Percentiles rank a stretch among this genome's conserved stretches.
Evolutionary conservation across 2,329 filamentous ascomycete species (phyloP).

Genomic region (Anthostomella pinea): DNA sequence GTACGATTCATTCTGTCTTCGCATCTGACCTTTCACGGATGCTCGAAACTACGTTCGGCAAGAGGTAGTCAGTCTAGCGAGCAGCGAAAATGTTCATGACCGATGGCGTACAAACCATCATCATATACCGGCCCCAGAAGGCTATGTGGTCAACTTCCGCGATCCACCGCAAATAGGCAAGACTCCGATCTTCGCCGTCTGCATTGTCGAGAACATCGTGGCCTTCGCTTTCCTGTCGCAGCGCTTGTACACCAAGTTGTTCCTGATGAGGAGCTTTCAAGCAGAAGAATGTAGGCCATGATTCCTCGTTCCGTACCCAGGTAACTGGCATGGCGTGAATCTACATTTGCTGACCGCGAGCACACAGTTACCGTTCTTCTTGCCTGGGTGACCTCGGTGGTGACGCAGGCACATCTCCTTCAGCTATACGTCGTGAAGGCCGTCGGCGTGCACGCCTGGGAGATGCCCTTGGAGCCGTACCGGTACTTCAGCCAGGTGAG

Average conservation of each 20-base stretch:
- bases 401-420: slow-evolving; percentile 5
- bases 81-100: no score
- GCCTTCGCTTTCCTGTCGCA: slow-evolving; percentile 7
- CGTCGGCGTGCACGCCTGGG: slow-evolving; percentile 10
- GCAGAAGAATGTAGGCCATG: slow-evolving; percentile 14
- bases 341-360: neutral
- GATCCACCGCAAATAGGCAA: slow-evolving; percentile 3
- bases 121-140: slow-evolving; percentile 8
- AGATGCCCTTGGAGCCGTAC: slow-evolving; percentile 8
- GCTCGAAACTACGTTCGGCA: no score
- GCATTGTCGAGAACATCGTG: slow-evolving; percentile 5
- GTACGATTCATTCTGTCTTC: no score
- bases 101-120: slow-evolving; percentile 9
- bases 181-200: neutral
- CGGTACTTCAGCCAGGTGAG: slow-evolving; percentile 4
- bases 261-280: slow-evolving; percentile 6
- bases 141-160: slow-evolving; percentile 10
- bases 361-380: neutral
- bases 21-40: no score
- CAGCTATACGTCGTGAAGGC: slow-evolving; percentile 2
- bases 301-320: no score
- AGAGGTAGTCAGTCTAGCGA: no score
- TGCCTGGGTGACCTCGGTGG: slow-evolving; percentile 1
- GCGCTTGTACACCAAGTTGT: slow-evolving; percentile 11
- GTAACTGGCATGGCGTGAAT: no score